phyloP scores from a whole-genome alignment of 2,329 filamentous ascomycete genomes.

The Chalara sp. region DNA sequence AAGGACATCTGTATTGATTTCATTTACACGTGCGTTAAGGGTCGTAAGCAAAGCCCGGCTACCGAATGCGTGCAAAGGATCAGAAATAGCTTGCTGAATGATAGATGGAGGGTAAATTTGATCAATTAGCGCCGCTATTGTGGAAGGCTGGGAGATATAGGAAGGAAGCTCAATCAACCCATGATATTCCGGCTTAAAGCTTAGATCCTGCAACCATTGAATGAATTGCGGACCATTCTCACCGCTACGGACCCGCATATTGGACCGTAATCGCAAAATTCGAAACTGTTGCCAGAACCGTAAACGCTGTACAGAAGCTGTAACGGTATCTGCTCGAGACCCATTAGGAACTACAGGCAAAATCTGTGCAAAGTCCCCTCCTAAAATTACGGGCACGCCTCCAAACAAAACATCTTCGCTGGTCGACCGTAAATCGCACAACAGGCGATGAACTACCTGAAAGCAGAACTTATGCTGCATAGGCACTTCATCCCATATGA shows the following conservation, averaged over 20 bases:
- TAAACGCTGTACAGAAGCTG: neutral
- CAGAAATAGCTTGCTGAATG: neutral
- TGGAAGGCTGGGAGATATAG: neutral
- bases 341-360: neutral
- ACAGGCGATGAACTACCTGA: neutral
- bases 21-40: neutral
- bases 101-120: neutral
- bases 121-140: neutral
- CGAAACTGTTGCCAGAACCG: neutral
- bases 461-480: neutral
- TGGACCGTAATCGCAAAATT: neutral
- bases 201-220: neutral
- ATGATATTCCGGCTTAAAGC: neutral
- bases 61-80: neutral
- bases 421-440: neutral
- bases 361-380: neutral
- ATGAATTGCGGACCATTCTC: neutral
- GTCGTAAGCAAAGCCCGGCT: neutral
- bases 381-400: neutral
- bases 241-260: neutral
- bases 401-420: neutral
- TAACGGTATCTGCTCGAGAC: neutral
- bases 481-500: neutral
- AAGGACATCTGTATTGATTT: neutral
- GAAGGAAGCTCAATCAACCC: neutral